phyloP scores from a whole-genome alignment of 495 filamentous ascomycete genomes.

The Pyrenula aspistea region DNA sequence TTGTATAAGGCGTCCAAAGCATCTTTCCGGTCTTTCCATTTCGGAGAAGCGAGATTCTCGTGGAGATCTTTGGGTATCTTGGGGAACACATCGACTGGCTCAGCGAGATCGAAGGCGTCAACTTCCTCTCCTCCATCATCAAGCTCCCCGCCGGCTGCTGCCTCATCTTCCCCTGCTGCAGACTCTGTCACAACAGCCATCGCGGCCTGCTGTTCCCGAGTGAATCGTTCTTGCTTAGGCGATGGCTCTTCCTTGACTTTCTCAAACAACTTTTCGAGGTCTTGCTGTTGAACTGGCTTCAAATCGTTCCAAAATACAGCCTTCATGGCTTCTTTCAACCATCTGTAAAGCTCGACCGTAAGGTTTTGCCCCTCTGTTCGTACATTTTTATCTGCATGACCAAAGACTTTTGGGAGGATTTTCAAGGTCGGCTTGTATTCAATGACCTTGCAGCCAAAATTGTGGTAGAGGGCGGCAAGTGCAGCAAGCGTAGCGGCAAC shows the following conservation, averaged over 20 bases:
- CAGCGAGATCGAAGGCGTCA: slow-evolving; percentile 78
- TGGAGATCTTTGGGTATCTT: slow-evolving; percentile 73
- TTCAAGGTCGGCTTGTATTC: slow-evolving; percentile 96
- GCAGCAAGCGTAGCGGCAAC: slow-evolving; percentile 74
- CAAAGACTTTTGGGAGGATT: slow-evolving; percentile 77
- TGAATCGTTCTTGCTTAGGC: slow-evolving; percentile 83
- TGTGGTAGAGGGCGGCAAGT: slow-evolving; percentile 74
- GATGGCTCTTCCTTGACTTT: slow-evolving; percentile 75
- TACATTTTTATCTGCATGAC: slow-evolving; percentile 97
- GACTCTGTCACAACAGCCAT: slow-evolving; percentile 52
- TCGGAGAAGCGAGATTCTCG: slow-evolving; percentile 74
- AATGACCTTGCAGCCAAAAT: slow-evolving; percentile 89
- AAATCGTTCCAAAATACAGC: slow-evolving; percentile 93
- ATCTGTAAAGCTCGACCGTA: slow-evolving; percentile 89
- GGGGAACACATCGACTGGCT: slow-evolving; percentile 77
- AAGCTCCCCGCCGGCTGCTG: slow-evolving; percentile 23
- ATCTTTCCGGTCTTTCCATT: slow-evolving; percentile 98
- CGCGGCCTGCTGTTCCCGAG: slow-evolving; percentile 79
- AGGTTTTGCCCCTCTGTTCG: slow-evolving; percentile 87
- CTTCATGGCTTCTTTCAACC: slow-evolving; percentile 97
- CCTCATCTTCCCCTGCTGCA: slow-evolving; percentile 38
- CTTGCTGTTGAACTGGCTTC: slow-evolving; percentile 90
- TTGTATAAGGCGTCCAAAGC: slow-evolving; percentile 72
- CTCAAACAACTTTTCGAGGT: slow-evolving; percentile 90
- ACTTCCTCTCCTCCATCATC: slow-evolving; percentile 63